phyloP scores from a whole-genome alignment of 345 rosid species.

The Atalantia buxifolia region DNA sequence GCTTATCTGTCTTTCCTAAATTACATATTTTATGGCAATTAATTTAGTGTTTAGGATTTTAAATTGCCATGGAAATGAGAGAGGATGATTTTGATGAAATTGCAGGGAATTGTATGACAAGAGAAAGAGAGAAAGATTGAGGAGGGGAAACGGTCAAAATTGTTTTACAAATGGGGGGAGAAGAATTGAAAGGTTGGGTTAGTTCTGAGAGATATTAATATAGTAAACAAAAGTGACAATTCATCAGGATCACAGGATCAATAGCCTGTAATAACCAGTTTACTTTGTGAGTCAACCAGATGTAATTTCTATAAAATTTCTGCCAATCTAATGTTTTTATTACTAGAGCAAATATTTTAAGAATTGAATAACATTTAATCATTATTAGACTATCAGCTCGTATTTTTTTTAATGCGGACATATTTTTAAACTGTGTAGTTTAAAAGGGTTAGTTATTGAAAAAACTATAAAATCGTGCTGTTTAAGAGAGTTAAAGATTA shows the following conservation, averaged over 20 bases:
- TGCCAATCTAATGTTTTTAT: no score
- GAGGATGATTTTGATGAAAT: background rate
- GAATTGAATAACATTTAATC: no score
- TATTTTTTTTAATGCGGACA: no score
- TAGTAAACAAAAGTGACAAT: background rate
- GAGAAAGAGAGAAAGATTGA: background rate
- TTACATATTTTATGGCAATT: background rate
- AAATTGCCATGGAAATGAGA: background rate
- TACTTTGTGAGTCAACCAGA: background rate
- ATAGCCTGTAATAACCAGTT: background rate
- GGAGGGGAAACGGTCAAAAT: conserved; percentile 14
- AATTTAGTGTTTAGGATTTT: background rate
- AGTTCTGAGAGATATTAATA: background rate
- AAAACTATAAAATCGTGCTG: fast-evolving
- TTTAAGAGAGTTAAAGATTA: fast-evolving
- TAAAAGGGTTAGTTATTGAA: no score
- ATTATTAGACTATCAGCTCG: no score
- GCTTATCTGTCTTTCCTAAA: background rate
- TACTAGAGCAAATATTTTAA: no score
- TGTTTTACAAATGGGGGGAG: background rate
- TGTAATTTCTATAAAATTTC: background rate
- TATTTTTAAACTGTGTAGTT: fast-evolving
- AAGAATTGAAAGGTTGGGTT: conserved; percentile 4
- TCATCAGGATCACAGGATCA: background rate
- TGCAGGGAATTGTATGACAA: background rate